These are phyloP conservation scores for Solanum bulbocastanum DNA, from an alignment of 257 asterid species.

Conservation along the genomic window DNA sequence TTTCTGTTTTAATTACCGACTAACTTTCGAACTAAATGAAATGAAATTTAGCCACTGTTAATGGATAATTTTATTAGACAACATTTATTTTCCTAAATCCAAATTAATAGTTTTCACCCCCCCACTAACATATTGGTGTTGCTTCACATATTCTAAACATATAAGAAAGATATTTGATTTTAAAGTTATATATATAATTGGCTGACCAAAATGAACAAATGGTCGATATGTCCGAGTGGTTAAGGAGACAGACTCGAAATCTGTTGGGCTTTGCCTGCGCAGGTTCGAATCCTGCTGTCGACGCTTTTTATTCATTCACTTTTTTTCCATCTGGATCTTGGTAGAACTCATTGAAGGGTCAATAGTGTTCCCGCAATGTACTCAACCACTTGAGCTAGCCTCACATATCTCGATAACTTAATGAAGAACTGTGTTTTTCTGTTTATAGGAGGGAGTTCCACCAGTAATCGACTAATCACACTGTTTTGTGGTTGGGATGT, in stretches of 20 bases:
- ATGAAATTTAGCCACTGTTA: not conserved
- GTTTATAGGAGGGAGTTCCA: not conserved
- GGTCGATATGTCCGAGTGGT: conserved; percentile 58
- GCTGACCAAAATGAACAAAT: rapidly evolving
- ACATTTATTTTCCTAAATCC: not conserved
- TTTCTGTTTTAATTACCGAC: not conserved
- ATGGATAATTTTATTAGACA: not conserved
- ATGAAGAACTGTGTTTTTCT: not conserved
- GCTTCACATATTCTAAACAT: not conserved
- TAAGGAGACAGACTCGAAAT: conserved; percentile 59
- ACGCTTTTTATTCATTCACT: not conserved
- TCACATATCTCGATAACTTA: not conserved
- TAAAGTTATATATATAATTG: not conserved
- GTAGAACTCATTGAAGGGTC: too few relatives aligned
- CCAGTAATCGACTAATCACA: not conserved
- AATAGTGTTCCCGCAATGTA: too few relatives aligned
- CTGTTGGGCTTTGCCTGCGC: conserved; percentile 66
- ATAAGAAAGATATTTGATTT: too few relatives aligned
- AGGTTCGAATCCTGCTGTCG: conserved; percentile 62
- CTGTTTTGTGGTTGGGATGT: not conserved
- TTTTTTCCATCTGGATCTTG: not conserved
- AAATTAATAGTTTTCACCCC: not conserved
- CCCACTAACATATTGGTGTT: not conserved
- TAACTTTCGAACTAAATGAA: not conserved
- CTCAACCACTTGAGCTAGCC: not conserved